Evolutionary conservation across 345 rosid genomes (phyloP).

Genomic region (Euphorbia lathyris): DNA sequence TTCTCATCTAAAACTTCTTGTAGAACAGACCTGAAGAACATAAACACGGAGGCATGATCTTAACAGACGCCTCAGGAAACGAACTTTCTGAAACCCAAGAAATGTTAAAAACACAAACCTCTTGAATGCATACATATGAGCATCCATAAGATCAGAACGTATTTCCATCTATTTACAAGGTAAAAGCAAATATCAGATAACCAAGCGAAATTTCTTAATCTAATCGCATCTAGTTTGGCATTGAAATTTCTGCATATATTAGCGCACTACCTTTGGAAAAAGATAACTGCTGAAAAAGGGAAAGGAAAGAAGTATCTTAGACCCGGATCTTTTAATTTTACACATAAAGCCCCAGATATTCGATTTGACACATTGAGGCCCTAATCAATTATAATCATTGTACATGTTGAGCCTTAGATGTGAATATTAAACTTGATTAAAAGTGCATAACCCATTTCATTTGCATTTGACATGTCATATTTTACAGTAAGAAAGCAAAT

Average conservation of each 20-base stretch:
- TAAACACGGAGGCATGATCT: neutral
- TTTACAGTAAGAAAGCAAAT: neutral
- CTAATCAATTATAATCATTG: neutral
- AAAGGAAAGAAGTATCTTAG: no score
- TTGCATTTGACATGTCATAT: no score
- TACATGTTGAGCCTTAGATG: neutral
- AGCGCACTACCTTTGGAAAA: neutral
- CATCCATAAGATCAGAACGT: conserved; percentile 92
- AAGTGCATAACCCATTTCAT: neutral
- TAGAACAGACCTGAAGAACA: conserved; percentile 60
- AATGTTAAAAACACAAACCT: conserved; percentile 46
- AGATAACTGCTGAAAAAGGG: neutral
- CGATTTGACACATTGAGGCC: neutral
- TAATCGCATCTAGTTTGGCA: neutral
- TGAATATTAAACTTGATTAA: neutral
- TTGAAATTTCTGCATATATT: neutral
- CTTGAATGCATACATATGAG: conserved; percentile 95
- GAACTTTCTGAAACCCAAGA: conserved; percentile 9
- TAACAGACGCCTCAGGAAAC: neutral
- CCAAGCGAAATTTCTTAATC: conserved; percentile 7
- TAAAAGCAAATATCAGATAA: conserved; percentile 21
- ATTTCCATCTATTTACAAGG: conserved; percentile 72
- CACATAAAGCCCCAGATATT: neutral
- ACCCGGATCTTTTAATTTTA: no score
- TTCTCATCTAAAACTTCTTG: conserved; percentile 68